These are phyloP conservation scores for Didymella segeticola DNA, from an alignment of 2,329 filamentous ascomycete species.

Conservation along the genomic window DNA sequence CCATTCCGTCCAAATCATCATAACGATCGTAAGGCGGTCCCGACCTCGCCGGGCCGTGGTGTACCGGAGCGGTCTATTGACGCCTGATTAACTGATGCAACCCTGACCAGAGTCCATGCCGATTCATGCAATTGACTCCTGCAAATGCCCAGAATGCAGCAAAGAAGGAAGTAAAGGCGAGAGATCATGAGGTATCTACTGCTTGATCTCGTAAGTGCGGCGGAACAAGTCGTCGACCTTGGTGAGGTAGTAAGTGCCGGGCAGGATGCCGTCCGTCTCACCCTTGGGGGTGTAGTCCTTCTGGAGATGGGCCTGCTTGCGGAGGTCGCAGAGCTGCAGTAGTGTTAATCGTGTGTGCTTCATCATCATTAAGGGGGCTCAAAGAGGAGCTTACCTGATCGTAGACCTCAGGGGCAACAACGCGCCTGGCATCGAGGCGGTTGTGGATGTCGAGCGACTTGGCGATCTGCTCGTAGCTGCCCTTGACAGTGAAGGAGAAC, in stretches of 20 bases:
- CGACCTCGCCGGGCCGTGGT: not conserved
- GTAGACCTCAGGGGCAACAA: constrained; percentile 57
- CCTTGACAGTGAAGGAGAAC: constrained; percentile 58
- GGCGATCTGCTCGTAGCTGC: constrained; percentile 54
- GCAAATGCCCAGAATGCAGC: constrained; percentile 47
- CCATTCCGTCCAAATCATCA: constrained; percentile 7
- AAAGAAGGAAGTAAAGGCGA: constrained; percentile 35
- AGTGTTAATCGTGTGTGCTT: constrained; percentile 33
- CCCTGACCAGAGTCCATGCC: constrained; percentile 35
- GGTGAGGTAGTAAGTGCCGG: constrained; percentile 60
- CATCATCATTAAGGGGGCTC: constrained; percentile 18
- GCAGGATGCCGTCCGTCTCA: constrained; percentile 52
- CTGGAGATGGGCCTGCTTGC: constrained; percentile 59
- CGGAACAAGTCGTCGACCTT: constrained; percentile 60
- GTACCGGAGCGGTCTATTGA: constrained; percentile 6
- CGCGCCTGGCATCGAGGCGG: constrained; percentile 54
- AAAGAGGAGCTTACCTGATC: constrained; percentile 50
- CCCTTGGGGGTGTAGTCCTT: constrained; percentile 57
- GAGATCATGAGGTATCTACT: constrained; percentile 42
- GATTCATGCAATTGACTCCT: constrained; percentile 41
- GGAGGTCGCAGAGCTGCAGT: constrained; percentile 58
- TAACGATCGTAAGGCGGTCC: constrained; percentile 17
- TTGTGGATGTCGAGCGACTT: constrained; percentile 57
- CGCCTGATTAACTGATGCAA: constrained; percentile 30
- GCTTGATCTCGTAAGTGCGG: constrained; percentile 58